A percentile compares a stretch with the other conserved stretches of the same genome.
Conservation (phyloP, 176 grass and related monocot species). For the Oryza rufipogon region DNA sequence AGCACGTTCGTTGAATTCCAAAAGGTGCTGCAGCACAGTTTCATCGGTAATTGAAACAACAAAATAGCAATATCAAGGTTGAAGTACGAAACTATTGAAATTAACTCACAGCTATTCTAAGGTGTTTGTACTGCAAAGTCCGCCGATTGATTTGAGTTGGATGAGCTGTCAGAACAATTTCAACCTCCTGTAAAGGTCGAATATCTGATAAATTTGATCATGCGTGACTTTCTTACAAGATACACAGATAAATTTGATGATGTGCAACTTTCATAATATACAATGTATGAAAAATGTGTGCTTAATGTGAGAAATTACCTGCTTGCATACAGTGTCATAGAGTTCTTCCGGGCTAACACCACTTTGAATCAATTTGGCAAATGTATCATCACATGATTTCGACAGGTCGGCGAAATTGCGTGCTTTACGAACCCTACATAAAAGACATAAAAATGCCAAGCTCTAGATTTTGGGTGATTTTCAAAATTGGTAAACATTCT, state of each 20-base stretch:
- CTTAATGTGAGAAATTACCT: conserved; percentile 43
- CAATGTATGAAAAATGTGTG: not conserved
- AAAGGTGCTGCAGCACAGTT: conserved; percentile 61
- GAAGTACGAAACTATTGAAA: not conserved
- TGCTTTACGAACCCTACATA: conserved; percentile 66
- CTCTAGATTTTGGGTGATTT: not conserved
- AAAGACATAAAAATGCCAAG: not conserved
- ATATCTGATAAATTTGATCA: not conserved
- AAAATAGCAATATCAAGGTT: conserved; percentile 3
- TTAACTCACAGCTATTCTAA: conserved; percentile 83
- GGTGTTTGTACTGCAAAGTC: conserved; percentile 89
- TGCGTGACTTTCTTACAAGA: not conserved
- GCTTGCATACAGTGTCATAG: conserved; percentile 84
- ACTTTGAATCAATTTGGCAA: conserved; percentile 85
- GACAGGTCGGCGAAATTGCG: conserved; percentile 51
- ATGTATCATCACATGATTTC: conserved; percentile 89
- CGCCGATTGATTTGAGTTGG: conserved; percentile 95
- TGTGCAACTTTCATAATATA: not conserved
- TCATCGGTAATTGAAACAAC: conserved; percentile 17
- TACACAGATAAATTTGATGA: not conserved
- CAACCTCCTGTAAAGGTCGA: conserved; percentile 63
- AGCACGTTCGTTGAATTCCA: conserved; percentile 87
- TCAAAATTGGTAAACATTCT: not conserved
- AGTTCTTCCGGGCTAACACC: conserved; percentile 67
- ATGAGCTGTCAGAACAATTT: conserved; percentile 97